A percentile compares a stretch with the other conserved stretches of the same genome.
Conservation (phyloP, 768 basidiomycete species). For the Brasilioporus rufonigricans region DNA sequence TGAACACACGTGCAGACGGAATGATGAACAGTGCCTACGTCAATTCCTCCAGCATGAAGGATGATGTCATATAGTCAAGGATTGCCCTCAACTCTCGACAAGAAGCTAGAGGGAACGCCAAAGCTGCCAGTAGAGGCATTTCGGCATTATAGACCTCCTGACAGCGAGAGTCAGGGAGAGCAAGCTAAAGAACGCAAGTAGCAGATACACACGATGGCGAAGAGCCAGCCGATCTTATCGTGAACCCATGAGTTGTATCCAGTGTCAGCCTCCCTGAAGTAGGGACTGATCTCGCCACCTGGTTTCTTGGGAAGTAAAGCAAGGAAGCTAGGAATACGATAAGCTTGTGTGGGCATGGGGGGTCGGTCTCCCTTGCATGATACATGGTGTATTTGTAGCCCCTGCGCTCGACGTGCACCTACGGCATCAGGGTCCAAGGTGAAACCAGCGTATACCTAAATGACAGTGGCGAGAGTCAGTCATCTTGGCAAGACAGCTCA, state of each 20-base stretch:
- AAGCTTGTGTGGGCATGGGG: constrained; percentile 20
- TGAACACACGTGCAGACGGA: neutral
- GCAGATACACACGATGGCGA: constrained; percentile 17
- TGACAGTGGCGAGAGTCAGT: constrained; percentile 4
- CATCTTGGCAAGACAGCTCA: neutral
- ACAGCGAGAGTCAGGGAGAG: neutral
- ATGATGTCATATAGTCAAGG: constrained; percentile 28
- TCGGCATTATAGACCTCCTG: constrained; percentile 29
- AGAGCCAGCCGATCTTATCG: constrained; percentile 21
- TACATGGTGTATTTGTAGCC: constrained; percentile 15
- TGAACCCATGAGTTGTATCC: constrained; percentile 25
- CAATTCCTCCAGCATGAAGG: constrained; percentile 31
- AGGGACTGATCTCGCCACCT: constrained; percentile 25
- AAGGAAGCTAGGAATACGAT: constrained; percentile 26
- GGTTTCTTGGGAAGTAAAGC: constrained; percentile 26
- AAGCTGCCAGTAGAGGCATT: constrained; percentile 25
- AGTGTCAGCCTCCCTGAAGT: constrained; percentile 22
- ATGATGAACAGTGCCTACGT: constrained; percentile 16
- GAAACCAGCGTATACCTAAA: constrained; percentile 12
- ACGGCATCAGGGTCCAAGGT: constrained; percentile 10
- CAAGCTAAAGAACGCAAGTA: too few relatives aligned
- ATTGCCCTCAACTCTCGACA: constrained; percentile 22
- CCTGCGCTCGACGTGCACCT: neutral
- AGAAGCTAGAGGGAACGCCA: constrained; percentile 24
- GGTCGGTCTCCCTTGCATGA: neutral